phyloP scores from a whole-genome alignment of 768 basidiomycete genomes.

The Galerina marginata region DNA sequence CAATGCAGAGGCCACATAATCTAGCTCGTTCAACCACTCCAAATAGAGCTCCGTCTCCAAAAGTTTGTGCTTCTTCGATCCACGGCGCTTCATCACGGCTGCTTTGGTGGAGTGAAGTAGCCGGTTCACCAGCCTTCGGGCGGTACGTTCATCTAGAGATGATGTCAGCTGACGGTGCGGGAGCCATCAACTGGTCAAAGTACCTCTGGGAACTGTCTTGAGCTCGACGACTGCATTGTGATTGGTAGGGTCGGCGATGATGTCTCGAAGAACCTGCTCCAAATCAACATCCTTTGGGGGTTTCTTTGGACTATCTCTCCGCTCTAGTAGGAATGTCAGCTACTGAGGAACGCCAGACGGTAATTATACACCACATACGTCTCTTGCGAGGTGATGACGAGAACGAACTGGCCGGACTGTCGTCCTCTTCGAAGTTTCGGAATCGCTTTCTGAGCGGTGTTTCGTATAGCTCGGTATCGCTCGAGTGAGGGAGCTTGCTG shows the following conservation, averaged over 20 bases:
- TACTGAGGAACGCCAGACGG: not conserved
- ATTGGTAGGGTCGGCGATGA: conserved; percentile 21
- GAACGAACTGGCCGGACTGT: conserved; percentile 20
- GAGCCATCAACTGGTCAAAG: not conserved
- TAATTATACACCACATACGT: conserved; percentile 23
- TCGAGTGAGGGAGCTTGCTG: conserved; percentile 33
- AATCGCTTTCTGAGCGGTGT: conserved; percentile 34
- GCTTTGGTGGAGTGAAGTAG: conserved; percentile 39
- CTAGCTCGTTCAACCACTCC: conserved; percentile 45
- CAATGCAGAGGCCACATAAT: conserved; percentile 42
- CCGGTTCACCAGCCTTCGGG: conserved; percentile 30
- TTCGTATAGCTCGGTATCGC: conserved; percentile 33
- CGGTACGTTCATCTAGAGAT: conserved; percentile 18
- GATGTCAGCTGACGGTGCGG: not conserved
- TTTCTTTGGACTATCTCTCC: conserved; percentile 20
- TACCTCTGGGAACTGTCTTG: conserved; percentile 33
- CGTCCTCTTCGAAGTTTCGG: conserved; percentile 24
- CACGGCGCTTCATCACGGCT: conserved; percentile 35
- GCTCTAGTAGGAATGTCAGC: conserved; percentile 12
- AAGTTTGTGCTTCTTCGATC: conserved; percentile 31
- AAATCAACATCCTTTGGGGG: conserved; percentile 24
- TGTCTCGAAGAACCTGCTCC: conserved; percentile 26
- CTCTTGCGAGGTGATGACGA: conserved; percentile 31
- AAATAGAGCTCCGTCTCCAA: conserved; percentile 50
- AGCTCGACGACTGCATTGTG: conserved; percentile 23